Evolutionary conservation across 1,284 basidiomycete species (phyloP), one percentile per base, ranked within the genome.

Genomic region (Sanghuangporus baumii): DNA sequence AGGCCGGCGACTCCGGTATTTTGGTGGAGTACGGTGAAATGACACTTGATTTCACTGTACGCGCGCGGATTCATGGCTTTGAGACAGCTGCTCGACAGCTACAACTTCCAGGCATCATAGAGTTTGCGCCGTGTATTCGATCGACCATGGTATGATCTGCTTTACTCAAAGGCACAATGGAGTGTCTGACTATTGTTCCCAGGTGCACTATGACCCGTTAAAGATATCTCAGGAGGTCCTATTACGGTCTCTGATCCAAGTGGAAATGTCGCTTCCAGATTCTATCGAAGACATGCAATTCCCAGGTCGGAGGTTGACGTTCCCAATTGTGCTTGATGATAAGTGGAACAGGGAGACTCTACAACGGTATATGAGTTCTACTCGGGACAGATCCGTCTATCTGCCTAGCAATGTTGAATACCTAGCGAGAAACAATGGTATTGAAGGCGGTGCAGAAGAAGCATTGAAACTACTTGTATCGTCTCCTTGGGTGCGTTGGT

Each of bases 381-480:
- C 76, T 0, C 74, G 87, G 12, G 75, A 79, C 58, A 80, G 79
- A 58, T 87, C 88, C 0, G 82, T 83, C 1, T 90, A 90, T 69
- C 73, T 91, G 0, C 88, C 87, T 0, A 85, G 82, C 70, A 90
- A 90, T 67, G 72, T 86, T 48, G 81, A 86, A 50, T 89, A 89
- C 67, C 77, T 89, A 1, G 85, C 86, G 0, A 75, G 73, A 51
- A 86, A 86, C 47, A 89, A 88, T 66, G 87, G 86, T 0, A 71
- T 88, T 9, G 69, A 74, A 6, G 78, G 77, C 18, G 76, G 77
- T 14, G 62, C 71, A 3, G 80, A 82, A 52, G 81, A 82, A 52
- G 82, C 79, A 0, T 65, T 86, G 55, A 68, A 71, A 46, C 75
- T 79, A 65, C 70, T 86, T 14, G 71, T 81, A 6, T 69, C 69